Evolutionary conservation across 2,329 filamentous ascomycete genomes (phyloP), one percentile per base, ranked within the genome.

Genomic region (Corynespora cassiicola): DNA sequence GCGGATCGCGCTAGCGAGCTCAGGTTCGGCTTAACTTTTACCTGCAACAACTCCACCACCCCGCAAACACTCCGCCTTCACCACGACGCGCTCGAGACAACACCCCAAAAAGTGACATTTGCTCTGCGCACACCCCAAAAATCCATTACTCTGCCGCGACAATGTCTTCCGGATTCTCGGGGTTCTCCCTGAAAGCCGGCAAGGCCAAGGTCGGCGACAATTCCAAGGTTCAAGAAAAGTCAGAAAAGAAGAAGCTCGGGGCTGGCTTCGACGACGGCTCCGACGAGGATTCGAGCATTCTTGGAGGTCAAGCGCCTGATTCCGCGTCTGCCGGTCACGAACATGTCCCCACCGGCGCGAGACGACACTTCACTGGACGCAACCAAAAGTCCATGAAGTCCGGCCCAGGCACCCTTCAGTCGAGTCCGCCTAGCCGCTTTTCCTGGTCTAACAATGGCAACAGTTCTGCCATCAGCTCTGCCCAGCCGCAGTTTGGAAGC

Each of bases 121-220:
- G n/a, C n/a, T n/a, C n/a, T n/a, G n/a, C n/a, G n/a, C n/a, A n/a
- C n/a, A n/a, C n/a, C n/a, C n/a, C n/a, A n/a, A n/a, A n/a, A n/a
- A n/a, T n/a, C n/a, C n/a, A n/a, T n/a, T n/a, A n/a, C n/a, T n/a
- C n/a, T n/a, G n/a, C n/a, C 24, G 18, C 20, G 27, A 47, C 28
- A 20, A 66, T 61, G 61, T 48, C 56, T 17, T 63, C 65, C 45
- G 53, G 55, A 21, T 58, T 66, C 34, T 64, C 61, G 3, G 41
- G 64, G 8, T 52, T 49, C 36, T 35, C 44, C 7, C 47, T 54
- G 9, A 59, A 61, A 33, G 50, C 41, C 40, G 50, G 36, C 42
- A 63, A 63, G 33, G 37, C 54, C 21, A 52, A 59, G 32, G 29
- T 50, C 9, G 55, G 52, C 24, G 36, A 53, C 19, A 65, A 62